Base-by-base conservation (phyloP, 352 stramenopile species). In the Phytophthora palmivora region DNA sequence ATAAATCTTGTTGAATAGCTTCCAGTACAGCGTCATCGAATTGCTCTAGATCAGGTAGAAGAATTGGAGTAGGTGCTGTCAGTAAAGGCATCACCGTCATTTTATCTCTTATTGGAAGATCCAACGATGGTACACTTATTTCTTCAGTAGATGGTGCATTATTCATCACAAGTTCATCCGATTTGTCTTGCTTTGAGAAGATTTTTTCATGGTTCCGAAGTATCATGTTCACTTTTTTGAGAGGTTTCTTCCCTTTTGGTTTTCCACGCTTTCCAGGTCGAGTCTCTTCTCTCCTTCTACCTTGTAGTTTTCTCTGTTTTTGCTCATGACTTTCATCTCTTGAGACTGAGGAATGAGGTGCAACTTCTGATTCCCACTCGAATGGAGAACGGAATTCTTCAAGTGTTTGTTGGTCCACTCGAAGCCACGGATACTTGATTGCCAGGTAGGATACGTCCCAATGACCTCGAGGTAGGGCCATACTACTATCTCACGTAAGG, bases 401-500 rank as follows among this genome's bases (percentile, higher is more conserved):
- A 22, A 93, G 63, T 15, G 84, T 81, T 61, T 82, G 60, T 12
- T 67, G 64, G 30, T 91, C 84, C 19, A 91, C 75, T 44, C 78
- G 82, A 42, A 93, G 72, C 84, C 84, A 93, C 24, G 84, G 84
- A 63, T 93, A 93, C 68, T 93, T 93, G 46, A 68, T 41, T 11
- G 67, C 64, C 15, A 93, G 43, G 19, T 88, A 70, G 21, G 67
- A 79, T 48, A 88, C 58, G 30, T 93, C 84, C 82, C 79, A 90
- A 12, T 48, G 57, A 33, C 47, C 64, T 22, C 50, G 51, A 7
- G 54, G 54, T 21, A 65, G 44, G 28, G 59, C 51, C 67, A 75
- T 76, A 48, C 3, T 43, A 32, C 21, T 44, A 7, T 34, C 30
- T 34, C 30, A 28, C 3, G 6, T 28, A 6, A 28, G 6, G 24